phyloP scores from a whole-genome alignment of 2,329 filamentous ascomycete species.

The Colletotrichum costaricense region DNA sequence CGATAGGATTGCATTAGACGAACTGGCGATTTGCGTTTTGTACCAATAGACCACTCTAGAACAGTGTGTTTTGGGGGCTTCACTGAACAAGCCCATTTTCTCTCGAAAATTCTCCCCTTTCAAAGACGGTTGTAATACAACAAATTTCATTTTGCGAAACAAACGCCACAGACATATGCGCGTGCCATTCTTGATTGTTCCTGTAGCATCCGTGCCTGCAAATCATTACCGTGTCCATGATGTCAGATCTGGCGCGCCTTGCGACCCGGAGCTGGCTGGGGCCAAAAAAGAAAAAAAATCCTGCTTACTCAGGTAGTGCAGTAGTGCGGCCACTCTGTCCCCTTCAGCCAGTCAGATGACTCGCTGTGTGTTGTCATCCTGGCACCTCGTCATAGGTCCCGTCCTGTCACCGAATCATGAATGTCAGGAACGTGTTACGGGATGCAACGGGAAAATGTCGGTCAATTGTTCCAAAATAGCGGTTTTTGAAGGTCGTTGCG shows the following conservation, averaged over 20 bases:
- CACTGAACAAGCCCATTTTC: slow-evolving; percentile 14
- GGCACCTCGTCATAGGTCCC: background rate
- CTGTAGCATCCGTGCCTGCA: background rate
- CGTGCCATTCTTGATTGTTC: too few relatives aligned
- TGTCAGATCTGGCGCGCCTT: slow-evolving; percentile 1
- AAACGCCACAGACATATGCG: background rate
- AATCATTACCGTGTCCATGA: slow-evolving; percentile 6
- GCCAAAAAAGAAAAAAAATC: background rate
- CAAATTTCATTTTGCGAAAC: background rate
- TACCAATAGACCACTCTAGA: slow-evolving; percentile 44
- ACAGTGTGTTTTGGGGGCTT: slow-evolving; percentile 35
- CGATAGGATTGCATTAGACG: slow-evolving; percentile 43
- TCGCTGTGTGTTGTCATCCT: slow-evolving; percentile 17
- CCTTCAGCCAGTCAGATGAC: slow-evolving; percentile 15
- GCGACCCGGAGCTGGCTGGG: background rate
- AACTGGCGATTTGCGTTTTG: slow-evolving; percentile 40
- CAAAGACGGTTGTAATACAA: slow-evolving; percentile 28
- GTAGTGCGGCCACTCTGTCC: slow-evolving; percentile 4
- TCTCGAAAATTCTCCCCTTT: slow-evolving; percentile 34
- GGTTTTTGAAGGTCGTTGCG: background rate
- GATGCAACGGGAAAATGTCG: background rate
- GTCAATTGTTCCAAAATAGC: background rate
- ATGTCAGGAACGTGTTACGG: background rate
- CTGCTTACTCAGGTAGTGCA: slow-evolving; percentile 5
- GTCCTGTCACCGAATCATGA: background rate